Base-by-base conservation (phyloP, 345 rosid genomes). In the Boechera stricta region DNA sequence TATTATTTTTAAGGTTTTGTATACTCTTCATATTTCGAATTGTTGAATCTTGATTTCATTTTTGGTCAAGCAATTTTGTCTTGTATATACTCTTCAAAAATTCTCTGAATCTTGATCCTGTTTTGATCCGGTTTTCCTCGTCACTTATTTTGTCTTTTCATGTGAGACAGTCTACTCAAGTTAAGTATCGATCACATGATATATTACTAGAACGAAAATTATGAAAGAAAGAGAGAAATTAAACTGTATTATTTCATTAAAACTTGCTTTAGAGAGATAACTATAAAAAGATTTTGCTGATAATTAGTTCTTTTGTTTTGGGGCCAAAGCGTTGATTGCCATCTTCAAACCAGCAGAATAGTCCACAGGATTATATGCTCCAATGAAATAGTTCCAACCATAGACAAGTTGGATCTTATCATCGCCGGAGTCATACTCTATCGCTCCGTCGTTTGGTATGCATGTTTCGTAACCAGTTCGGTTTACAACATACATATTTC, bases 101-200 rank as follows among this genome's bases (percentile, higher is more conserved):
- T 51, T 18, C 61, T 52, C 62, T 68, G 31, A 58, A 61, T 41
- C 29, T 31, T 38, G 52, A 31, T 18, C 47, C 65, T 59, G 32
- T 63, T 70, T 53, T 21, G 21, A 21, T 21, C 24, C 75, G 42
- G 21, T 21, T 77, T 53, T 77, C 80, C 71, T 70, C 80, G 71
- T 77, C 80, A 77, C 59, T 24, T 42, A 44, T 77, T 69, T 63
- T 62, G 75, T 70, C 70, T 8, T 57, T 12, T 44, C 8, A 21
- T 60, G 68, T 24, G 45, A 72, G 9, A 41, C 41, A 16, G 16
- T 42, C 8, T 26, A 7, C 21, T 15, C 26, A 24, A 64, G 16
- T 28, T 28, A 24, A 28, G 31, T 28, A 38, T 18, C 9, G 39
- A 42, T 71, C 35, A 8, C 41, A 48, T 59, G 47, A 58, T 32